Base-by-base conservation (phyloP, 192 early-diverging fungal genomes). In the Dissophora globulifera region DNA sequence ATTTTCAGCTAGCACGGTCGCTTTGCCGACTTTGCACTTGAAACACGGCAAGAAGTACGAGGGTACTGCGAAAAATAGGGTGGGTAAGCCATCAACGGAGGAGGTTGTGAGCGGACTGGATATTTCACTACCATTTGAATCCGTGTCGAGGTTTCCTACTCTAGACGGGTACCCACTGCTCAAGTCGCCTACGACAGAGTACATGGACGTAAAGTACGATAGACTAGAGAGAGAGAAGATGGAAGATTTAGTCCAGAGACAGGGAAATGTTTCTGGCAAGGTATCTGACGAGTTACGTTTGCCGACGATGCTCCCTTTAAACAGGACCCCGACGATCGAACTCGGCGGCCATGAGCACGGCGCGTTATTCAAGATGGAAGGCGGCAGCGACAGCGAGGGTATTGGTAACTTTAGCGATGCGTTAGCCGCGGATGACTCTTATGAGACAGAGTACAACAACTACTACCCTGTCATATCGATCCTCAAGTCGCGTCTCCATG, bases 141-240 rank as follows among this genome's bases (percentile, higher is more conserved):
- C 25, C 48, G 43, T 74, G 1, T 63, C 47, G 3, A 43, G 50
- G 22, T 74, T 52, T 42, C 55, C 69, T 16, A 64, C 69, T 13
- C 33, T 74, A 48, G 62, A 74, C 33, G 55, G 61, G 7, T 74
- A 74, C 23, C 69, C 69, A 5, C 51, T 74, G 23, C 20, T 64
- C 27, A 62, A 64, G 31, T 64, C 69, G 12, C 42, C 69, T 0
- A 64, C 69, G 1, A 70, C 50, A 17, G 50, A 58, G 15, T 0
- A 22, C 10, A 31, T 12, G 9, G 33, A 40, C 20, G 22, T 27
- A 48, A 48, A 25, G 32, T 30, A 8, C 30, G 16, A 13, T 15
- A n/a, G 4, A 35, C 29, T 11, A 11, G 16, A 20, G 12, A 0
- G 26, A n/a, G 38, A 38, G 25, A 1, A 35, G 58, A 25, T 9